Evolutionary conservation across 352 stramenopile species (phyloP), one percentile per base, ranked within the genome.

Genomic region (Pythium dissimile): DNA sequence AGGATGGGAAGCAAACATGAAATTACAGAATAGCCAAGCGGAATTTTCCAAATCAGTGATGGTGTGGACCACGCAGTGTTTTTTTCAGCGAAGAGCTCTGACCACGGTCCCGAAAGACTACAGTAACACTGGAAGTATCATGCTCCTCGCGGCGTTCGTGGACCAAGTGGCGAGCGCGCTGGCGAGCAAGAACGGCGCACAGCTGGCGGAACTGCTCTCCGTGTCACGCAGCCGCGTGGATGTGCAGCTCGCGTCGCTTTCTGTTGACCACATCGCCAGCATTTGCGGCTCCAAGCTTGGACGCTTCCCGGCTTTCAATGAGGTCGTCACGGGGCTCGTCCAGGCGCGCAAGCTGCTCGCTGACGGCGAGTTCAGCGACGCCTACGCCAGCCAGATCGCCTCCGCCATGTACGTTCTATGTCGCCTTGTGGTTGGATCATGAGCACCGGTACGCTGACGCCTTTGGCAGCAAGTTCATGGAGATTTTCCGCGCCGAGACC

Each of bases 391-490:
- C 20, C 77, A 92, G 56, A 92, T 92, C 50, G 69, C 59, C 0
- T 76, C 78, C 18, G 78, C 89, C 67, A 82, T 90, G 81, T 92
- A 64, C 42, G 75, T 66, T 20, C 1, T 10, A 11, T 5, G 32
- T 44, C 23, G 20, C 2, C n/a, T 55, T 18, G 32, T 42, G n/a
- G n/a, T 44, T 62, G 26, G 18, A 28, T 10, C 1, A 35, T 23
- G 35, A 34, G 11, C 11, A 43, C 16, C 31, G n/a, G n/a, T n/a
- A n/a, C n/a, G n/a, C n/a, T n/a, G n/a, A n/a, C n/a, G n/a, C n/a
- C n/a, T n/a, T n/a, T n/a, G n/a, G n/a, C 35, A 90, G 80, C 43
- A 92, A 94, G 54, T 92, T 94, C 38, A 92, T 94, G 77, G 83
- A 92, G 66, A 67, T 94, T 32, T 92, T 93, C 64, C 69, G 83